phyloP scores from a whole-genome alignment of 345 rosid genomes.

The Orychophragmus violaceus region DNA sequence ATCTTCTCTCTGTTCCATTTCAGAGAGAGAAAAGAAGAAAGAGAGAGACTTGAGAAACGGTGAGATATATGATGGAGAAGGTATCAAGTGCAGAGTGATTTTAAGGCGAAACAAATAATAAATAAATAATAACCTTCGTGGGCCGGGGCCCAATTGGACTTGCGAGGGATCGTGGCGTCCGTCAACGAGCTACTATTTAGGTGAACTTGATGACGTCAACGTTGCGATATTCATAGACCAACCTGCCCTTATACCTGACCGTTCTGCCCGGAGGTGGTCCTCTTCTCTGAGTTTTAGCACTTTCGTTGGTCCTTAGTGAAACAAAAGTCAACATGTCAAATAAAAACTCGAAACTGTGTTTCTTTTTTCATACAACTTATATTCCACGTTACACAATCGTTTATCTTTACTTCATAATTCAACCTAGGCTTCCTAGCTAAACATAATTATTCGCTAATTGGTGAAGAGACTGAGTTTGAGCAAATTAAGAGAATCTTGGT shows the following conservation, averaged over 20 bases:
- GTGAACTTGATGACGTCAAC: conserved; percentile 19
- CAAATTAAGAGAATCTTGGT: conserved; percentile 37
- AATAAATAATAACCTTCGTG: conserved; percentile 11
- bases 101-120: background rate
- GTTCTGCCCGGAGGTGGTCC: conserved; percentile 25
- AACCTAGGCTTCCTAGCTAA: conserved; percentile 15
- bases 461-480: conserved; percentile 25
- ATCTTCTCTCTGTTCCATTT: conserved; percentile 33
- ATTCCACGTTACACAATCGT: background rate
- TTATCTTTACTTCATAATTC: background rate
- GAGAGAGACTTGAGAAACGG: background rate
- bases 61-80: conserved; percentile 3
- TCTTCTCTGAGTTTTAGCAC: conserved; percentile 3
- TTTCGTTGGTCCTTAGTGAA: conserved; percentile 10
- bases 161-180: conserved; percentile 17
- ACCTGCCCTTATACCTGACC: conserved; percentile 30
- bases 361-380: background rate
- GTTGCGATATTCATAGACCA: conserved; percentile 13
- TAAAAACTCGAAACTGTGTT: conserved; percentile 15
- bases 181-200: background rate
- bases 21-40: conserved; percentile 6
- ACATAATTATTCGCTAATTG: conserved; percentile 23
- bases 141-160: conserved; percentile 33
- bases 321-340: conserved; percentile 32
- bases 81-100: conserved; percentile 4